Evolutionary conservation across 2,329 filamentous ascomycete species (phyloP).

Genomic region (Talaromyces marneffei): DNA sequence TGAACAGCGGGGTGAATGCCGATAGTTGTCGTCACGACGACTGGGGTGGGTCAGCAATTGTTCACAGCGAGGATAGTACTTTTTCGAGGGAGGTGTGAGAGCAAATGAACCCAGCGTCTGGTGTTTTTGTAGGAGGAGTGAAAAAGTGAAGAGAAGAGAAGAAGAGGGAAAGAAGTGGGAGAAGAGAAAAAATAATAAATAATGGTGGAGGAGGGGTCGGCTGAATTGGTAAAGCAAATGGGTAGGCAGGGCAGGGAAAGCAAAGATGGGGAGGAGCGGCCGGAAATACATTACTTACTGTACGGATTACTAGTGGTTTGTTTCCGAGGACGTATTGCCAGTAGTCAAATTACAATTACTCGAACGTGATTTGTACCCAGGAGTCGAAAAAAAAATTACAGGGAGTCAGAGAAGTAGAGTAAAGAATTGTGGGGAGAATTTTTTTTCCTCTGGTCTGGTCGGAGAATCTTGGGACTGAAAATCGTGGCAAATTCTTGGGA

Average conservation of each 20-base stretch:
- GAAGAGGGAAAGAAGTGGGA: not conserved
- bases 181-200: slow-evolving; percentile 6
- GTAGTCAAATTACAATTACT: not conserved
- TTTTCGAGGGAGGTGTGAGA: not conserved
- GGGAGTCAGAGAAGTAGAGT: not conserved
- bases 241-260: not conserved
- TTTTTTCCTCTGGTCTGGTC: not conserved
- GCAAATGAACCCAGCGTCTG: slow-evolving; percentile 12
- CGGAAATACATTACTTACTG: not conserved
- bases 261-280: not conserved
- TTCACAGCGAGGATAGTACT: slow-evolving; percentile 5
- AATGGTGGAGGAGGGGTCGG: slow-evolving; percentile 11
- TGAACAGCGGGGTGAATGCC: slow-evolving; percentile 8
- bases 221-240: not conserved
- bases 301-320: not conserved
- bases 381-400: not conserved
- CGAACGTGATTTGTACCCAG: not conserved
- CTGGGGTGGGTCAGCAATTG: slow-evolving; percentile 14
- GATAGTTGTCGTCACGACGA: slow-evolving; percentile 15
- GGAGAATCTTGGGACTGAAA: not conserved
- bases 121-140: not conserved
- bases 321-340: slow-evolving; percentile 1
- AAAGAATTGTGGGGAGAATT: not conserved
- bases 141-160: not conserved
- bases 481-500: slow-evolving; percentile 4